Evolutionary conservation across 352 stramenopile species (phyloP).

Genomic region (Globisporangium echinulatum): DNA sequence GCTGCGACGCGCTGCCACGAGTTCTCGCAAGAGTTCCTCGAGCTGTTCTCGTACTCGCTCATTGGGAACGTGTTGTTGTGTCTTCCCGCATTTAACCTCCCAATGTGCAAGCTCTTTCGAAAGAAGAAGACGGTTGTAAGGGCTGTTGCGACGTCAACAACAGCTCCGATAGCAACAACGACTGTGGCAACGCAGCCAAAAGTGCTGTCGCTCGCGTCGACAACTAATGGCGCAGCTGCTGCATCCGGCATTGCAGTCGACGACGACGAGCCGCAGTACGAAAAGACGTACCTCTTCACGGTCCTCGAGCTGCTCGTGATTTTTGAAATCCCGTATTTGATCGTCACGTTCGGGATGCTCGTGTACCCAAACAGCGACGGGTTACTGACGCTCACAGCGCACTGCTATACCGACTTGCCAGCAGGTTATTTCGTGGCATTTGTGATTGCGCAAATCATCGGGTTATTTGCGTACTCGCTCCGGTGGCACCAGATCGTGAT

Average conservation of each 20-base stretch:
- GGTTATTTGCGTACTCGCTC: constrained; percentile 47
- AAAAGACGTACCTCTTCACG: constrained; percentile 71
- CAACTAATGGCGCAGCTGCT: constrained; percentile 20
- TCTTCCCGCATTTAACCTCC: constrained; percentile 58
- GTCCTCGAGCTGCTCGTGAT: constrained; percentile 75
- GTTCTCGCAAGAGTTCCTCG: constrained; percentile 55
- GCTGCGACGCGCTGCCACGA: constrained; percentile 25
- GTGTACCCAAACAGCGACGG: constrained; percentile 29
- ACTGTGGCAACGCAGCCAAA: constrained; percentile 1
- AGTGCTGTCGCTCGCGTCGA: constrained; percentile 22
- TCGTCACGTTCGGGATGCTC: constrained; percentile 47
- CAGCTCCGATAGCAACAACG: neutral
- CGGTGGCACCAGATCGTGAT: constrained; percentile 76
- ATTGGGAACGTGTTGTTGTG: constrained; percentile 58
- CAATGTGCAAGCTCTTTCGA: constrained; percentile 45
- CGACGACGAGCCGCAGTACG: constrained; percentile 41
- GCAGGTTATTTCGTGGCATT: constrained; percentile 26
- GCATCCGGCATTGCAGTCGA: constrained; percentile 28
- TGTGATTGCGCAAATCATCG: constrained; percentile 42
- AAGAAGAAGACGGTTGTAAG: constrained; percentile 9
- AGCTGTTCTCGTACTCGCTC: constrained; percentile 60
- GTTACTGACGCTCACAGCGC: constrained; percentile 24
- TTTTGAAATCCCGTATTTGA: constrained; percentile 62
- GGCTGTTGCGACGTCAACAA: neutral
- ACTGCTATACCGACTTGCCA: constrained; percentile 29